Conservation (phyloP, 169 alveolate genomes). For the Eimeria praecox region DNA sequence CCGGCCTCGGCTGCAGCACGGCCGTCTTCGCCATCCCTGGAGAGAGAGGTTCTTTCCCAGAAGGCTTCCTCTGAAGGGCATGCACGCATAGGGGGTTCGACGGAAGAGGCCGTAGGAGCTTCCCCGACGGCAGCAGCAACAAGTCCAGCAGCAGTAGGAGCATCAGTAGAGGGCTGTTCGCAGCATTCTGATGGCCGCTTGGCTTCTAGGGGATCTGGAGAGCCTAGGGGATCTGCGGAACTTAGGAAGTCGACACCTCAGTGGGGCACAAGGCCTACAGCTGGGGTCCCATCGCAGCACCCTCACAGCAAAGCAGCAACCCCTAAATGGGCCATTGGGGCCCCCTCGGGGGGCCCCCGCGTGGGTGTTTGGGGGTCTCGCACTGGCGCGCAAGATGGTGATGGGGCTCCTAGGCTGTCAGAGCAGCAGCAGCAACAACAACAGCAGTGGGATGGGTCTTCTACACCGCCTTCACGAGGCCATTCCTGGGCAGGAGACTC, state of each 20-base stretch:
- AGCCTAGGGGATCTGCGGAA: constrained; percentile 39
- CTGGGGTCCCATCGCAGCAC: background rate
- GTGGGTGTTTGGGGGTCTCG: background rate
- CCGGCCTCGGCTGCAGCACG: constrained; percentile 70
- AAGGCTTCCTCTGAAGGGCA: constrained; percentile 55
- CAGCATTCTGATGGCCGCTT: background rate
- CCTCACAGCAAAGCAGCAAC: constrained; percentile 47
- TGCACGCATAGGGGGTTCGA: constrained; percentile 26
- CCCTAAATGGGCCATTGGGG: constrained; percentile 52
- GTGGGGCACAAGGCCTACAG: constrained; percentile 38
- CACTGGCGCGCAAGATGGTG: constrained; percentile 1
- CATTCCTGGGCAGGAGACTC: constrained; percentile 72
- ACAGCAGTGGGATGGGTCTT: constrained; percentile 48
- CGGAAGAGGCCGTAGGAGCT: background rate
- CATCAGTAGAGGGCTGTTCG: background rate
- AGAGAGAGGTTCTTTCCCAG: background rate
- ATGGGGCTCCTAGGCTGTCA: constrained; percentile 6
- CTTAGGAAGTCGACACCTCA: constrained; percentile 21
- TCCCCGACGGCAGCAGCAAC: constrained; percentile 24
- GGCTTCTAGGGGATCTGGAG: constrained; percentile 42
- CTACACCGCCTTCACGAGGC: constrained; percentile 50
- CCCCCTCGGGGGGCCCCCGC: constrained; percentile 55
- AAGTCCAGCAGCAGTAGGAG: background rate
- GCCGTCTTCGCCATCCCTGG: constrained; percentile 26
- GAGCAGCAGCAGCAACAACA: constrained; percentile 55